phyloP scores from a whole-genome alignment of 495 filamentous ascomycete species.

The Astrocystis sublimbata region DNA sequence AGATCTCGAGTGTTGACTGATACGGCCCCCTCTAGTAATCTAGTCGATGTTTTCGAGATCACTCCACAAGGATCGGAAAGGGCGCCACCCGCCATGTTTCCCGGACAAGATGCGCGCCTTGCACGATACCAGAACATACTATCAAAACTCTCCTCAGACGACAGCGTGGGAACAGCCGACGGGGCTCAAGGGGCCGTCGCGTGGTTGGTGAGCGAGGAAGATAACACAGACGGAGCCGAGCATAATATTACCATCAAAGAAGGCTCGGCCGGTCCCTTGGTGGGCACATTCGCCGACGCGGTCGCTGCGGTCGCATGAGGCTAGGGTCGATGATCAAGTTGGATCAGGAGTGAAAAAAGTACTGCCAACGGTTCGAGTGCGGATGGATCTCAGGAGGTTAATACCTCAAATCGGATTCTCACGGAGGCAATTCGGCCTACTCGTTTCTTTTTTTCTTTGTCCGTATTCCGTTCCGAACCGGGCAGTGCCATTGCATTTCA shows the following conservation, averaged over 20 bases:
- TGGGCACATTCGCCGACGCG: slow-evolving; percentile 54
- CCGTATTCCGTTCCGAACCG: neutral
- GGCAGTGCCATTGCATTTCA: neutral
- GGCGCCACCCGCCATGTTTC: slow-evolving; percentile 33
- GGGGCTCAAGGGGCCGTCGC: slow-evolving; percentile 40
- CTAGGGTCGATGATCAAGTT: slow-evolving; percentile 17
- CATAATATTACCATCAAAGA: slow-evolving; percentile 43
- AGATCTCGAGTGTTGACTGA: slow-evolving; percentile 32
- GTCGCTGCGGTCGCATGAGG: slow-evolving; percentile 43
- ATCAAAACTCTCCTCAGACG: slow-evolving; percentile 48
- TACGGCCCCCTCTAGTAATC: slow-evolving; percentile 45
- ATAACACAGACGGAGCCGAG: slow-evolving; percentile 46
- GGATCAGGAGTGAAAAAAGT: slow-evolving; percentile 10
- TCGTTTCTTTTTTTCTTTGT: neutral
- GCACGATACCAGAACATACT: slow-evolving; percentile 55
- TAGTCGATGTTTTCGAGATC: slow-evolving; percentile 62
- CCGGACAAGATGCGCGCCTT: slow-evolving; percentile 47
- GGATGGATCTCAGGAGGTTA: too few species aligned
- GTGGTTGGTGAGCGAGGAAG: slow-evolving; percentile 49
- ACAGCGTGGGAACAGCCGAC: slow-evolving; percentile 34
- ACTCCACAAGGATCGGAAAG: slow-evolving; percentile 45
- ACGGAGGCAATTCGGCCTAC: neutral
- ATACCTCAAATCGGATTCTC: neutral
- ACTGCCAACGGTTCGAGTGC: neutral
- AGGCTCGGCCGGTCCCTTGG: slow-evolving; percentile 44